Conservation (phyloP, 257 asterid genomes). For the Solanum paucissectum region DNA sequence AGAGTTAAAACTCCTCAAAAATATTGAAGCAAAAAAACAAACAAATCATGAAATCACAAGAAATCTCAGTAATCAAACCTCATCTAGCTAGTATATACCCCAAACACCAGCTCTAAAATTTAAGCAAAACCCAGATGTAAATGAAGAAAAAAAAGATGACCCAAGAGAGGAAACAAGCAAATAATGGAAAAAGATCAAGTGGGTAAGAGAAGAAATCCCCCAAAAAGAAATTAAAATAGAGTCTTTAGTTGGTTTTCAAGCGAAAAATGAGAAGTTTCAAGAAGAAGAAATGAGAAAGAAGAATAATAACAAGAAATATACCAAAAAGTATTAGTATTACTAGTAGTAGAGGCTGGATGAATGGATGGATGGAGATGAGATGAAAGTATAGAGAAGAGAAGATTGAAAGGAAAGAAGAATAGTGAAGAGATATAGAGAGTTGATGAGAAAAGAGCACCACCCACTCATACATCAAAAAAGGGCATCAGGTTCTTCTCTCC, state of each 20-base stretch:
- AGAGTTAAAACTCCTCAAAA: neutral
- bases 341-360: neutral
- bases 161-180: neutral
- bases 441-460: constrained; percentile 49
- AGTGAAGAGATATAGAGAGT: neutral
- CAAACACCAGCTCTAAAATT: neutral
- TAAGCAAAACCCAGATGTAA: neutral
- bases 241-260: neutral
- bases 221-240: neutral
- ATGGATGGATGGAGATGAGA: neutral
- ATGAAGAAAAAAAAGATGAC: neutral
- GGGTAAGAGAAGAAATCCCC: neutral
- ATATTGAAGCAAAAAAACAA: neutral
- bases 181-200: neutral
- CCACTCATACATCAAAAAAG: constrained; percentile 73
- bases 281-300: neutral
- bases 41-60: constrained; percentile 42
- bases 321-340: neutral
- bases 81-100: neutral
- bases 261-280: neutral
- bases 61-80: constrained; percentile 5
- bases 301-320: neutral
- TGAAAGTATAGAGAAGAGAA: constrained; percentile 3
- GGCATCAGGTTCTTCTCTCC: constrained; percentile 68
- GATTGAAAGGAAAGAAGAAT: neutral